A percentile compares a stretch with the other conserved stretches of the same genome.
phyloP scores from a whole-genome alignment of 23 red algal species.

The Pyropia haitanensis region DNA sequence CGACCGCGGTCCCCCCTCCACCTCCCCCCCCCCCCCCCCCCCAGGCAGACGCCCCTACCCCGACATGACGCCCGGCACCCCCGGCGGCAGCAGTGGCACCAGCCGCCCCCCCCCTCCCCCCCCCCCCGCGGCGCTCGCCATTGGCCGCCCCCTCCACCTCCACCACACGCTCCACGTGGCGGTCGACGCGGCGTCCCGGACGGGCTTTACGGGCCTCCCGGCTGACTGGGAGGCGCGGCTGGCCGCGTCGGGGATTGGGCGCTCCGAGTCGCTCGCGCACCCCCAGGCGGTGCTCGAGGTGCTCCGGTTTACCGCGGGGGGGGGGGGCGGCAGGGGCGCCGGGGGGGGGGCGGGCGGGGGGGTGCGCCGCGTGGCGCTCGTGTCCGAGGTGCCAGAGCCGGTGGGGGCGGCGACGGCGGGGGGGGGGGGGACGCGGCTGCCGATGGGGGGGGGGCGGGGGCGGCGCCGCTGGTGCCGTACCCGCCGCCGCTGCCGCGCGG shows the following conservation, averaged over 20 bases:
- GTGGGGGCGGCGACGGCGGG: too few relatives aligned
- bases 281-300: conserved; percentile 77
- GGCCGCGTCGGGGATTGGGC: conserved; percentile 68
- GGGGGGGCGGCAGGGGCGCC: too few relatives aligned
- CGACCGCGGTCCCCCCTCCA: too few relatives aligned
- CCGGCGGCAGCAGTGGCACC: conserved; percentile 1
- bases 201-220: conserved; percentile 83
- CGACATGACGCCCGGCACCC: too few relatives aligned
- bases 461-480: background rate
- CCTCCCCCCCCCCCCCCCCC: too few relatives aligned
- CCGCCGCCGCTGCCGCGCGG: too few relatives aligned
- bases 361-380: background rate
- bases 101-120: conserved; percentile 4
- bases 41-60: too few relatives aligned
- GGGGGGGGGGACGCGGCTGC: too few relatives aligned
- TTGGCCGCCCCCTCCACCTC: conserved; percentile 63
- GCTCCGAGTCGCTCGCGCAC: conserved; percentile 51
- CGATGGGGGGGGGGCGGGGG: background rate
- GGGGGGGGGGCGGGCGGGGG: too few relatives aligned
- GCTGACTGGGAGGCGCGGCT: conserved; percentile 81
- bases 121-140: conserved; percentile 17
- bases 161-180: conserved; percentile 75
- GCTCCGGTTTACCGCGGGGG: conserved; percentile 35
- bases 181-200: conserved; percentile 37
- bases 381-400: background rate